Percentiles rank a stretch among this genome's conserved stretches.
These are phyloP conservation scores for Sporothrix globosa DNA, from an alignment of 2,329 filamentous ascomycete genomes.

Conservation along the genomic window DNA sequence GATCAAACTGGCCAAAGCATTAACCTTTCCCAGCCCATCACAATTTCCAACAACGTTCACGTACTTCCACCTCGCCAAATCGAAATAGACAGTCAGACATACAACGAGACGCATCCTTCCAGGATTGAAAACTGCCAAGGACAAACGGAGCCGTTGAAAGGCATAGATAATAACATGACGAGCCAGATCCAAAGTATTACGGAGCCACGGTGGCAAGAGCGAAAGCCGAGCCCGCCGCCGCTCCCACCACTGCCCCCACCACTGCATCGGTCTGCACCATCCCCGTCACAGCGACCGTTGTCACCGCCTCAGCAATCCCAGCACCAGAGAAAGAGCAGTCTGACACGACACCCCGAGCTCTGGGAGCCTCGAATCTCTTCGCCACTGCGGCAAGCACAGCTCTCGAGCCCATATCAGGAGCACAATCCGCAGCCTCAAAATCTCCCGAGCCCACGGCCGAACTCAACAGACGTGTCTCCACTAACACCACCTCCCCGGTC, in stretches of 20 bases:
- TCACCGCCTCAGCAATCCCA: neutral
- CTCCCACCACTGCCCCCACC: neutral
- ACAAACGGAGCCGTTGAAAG: conserved; percentile 5
- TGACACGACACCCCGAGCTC: neutral
- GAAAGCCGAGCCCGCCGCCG: neutral
- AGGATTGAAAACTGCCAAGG: neutral
- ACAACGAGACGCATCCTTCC: conserved; percentile 8
- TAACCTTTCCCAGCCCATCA: neutral
- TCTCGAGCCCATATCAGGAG: conserved; percentile 1
- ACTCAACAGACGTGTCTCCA: conserved; percentile 22
- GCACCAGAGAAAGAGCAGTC: conserved; percentile 13
- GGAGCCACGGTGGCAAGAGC: neutral
- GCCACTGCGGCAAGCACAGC: conserved; percentile 27
- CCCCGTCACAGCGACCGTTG: neutral
- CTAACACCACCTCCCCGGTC: conserved; percentile 29
- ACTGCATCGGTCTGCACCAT: neutral
- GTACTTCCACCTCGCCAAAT: conserved; percentile 6
- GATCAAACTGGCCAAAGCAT: neutral
- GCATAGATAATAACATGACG: neutral
- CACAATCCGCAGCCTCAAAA: neutral
- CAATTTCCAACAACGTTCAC: neutral
- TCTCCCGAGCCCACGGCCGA: neutral
- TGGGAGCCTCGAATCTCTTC: conserved; percentile 26
- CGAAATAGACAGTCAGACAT: conserved; percentile 23
- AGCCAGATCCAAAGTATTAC: no score